Base-by-base conservation (phyloP, 164 flowering plant genomes). In the Sedum album region DNA sequence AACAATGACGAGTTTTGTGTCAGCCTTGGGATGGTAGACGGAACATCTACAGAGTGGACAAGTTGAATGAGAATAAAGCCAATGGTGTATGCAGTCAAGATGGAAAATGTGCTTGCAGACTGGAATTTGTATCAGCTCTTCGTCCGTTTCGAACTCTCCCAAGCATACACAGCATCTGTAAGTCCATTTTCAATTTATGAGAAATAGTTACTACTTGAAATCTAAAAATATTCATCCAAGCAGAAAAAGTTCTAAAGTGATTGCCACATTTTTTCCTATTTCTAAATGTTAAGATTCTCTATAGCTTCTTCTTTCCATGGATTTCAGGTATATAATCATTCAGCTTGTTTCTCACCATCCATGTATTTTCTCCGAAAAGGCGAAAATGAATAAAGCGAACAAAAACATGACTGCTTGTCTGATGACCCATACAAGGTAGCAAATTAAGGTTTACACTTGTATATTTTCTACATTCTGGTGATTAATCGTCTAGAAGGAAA, bases 91-190 rank as follows among this genome's bases (percentile, higher is more conserved):
- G 76, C 98, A 93, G 3, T 90, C 88, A 0, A 75, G 66, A 66
- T 93, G 98, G 70, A 93, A 93, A 36, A 90, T 67, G 66, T 93
- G 98, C 64, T 84, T 81, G 85, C 96, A 93, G 17, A 72, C 74
- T 20, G 90, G 89, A 8, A 85, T 72, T 67, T 86, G 91, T 1
- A 82, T 77, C 73, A 93, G 63, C 70, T 90, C 90, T 71, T 93
- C 95, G 57, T 83, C 76, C 25, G 81, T 60, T 83, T 85, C 91
- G 63, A 83, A 93, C 63, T 93, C 98, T 70, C 93, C 95, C 73
- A 93, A 77, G 72, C 98, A 93, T 11, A 92, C 95, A 68, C 96
- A 85, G 64, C 98, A 93, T 69, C 98, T 88, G 82, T 36, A 14
- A 36, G 30, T 26, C 55, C 33, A 38, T 35, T 31, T 64, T 64